phyloP scores from a whole-genome alignment of 495 filamentous ascomycete genomes.

The Penicillium crystallinum region DNA sequence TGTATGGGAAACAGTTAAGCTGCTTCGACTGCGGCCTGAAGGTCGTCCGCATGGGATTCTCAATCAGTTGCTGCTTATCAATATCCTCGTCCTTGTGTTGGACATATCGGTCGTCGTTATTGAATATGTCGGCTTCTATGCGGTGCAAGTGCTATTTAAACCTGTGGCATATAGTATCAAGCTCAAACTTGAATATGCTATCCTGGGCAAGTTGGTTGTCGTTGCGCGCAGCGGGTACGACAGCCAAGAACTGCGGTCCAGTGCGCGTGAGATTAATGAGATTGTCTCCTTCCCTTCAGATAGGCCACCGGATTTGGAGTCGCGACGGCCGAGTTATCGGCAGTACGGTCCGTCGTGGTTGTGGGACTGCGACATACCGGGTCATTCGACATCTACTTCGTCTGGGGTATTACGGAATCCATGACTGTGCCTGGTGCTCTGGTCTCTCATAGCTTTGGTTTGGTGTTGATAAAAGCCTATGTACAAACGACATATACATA shows the following conservation, averaged over 20 bases:
- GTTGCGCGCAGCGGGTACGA: slow-evolving; percentile 17
- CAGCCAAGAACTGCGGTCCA: slow-evolving; percentile 12
- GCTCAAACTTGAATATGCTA: slow-evolving; percentile 49
- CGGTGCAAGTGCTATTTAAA: slow-evolving; percentile 47
- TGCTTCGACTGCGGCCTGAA: slow-evolving; percentile 36
- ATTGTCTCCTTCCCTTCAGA: slow-evolving; percentile 10
- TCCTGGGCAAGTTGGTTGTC: slow-evolving; percentile 46
- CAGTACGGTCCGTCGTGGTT: slow-evolving; percentile 17
- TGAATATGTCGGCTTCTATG: slow-evolving; percentile 44
- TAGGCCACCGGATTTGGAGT: background rate
- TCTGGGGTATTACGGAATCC: background rate
- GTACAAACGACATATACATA: no score
- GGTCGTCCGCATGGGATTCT: slow-evolving; percentile 30
- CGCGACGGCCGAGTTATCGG: background rate
- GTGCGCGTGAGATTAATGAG: slow-evolving; percentile 14
- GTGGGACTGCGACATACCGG: background rate
- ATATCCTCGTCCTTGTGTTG: slow-evolving; percentile 46
- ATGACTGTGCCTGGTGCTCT: no score
- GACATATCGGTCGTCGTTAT: slow-evolving; percentile 44
- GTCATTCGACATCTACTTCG: slow-evolving; percentile 4
- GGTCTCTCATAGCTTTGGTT: no score
- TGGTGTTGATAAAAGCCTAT: no score
- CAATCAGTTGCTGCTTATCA: slow-evolving; percentile 43
- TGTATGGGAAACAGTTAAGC: slow-evolving; percentile 44
- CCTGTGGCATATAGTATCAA: slow-evolving; percentile 50